phyloP scores from a whole-genome alignment of 2,329 filamentous ascomycete genomes.

The Fusarium veterinarium region DNA sequence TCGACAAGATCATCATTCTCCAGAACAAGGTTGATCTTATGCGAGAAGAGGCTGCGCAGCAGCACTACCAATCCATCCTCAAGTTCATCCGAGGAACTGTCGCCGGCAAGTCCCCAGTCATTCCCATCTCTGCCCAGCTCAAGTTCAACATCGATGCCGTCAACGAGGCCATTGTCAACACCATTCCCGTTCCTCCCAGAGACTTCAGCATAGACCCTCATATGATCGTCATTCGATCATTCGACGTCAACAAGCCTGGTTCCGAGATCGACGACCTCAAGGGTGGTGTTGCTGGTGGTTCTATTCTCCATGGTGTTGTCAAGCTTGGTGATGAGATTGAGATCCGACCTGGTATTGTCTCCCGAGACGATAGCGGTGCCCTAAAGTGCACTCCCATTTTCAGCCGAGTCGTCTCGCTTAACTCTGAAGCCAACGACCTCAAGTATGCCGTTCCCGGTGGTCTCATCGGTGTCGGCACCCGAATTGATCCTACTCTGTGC shows the following conservation, averaged over 20 bases:
- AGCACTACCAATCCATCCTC: slow-evolving; percentile 96
- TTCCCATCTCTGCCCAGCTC: slow-evolving; percentile 96
- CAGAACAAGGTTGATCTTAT: slow-evolving; percentile 99
- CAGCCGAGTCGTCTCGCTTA: slow-evolving; percentile 92
- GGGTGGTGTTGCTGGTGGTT: slow-evolving; percentile 97
- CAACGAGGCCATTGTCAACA: slow-evolving; percentile 94
- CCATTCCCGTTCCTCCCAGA: slow-evolving; percentile 89
- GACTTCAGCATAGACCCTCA: slow-evolving; percentile 94
- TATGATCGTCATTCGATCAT: slow-evolving; percentile 99
- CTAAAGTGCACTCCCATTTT: slow-evolving; percentile 98
- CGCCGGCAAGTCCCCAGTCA: slow-evolving; percentile 92
- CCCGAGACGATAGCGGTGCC: slow-evolving; percentile 90
- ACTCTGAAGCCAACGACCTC: slow-evolving; percentile 97
- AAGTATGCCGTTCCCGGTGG: slow-evolving; percentile 98
- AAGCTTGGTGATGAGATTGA: slow-evolving; percentile 99
- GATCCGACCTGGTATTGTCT: slow-evolving; percentile 98
- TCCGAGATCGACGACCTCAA: slow-evolving; percentile 98
- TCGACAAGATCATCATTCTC: slow-evolving; percentile 98
- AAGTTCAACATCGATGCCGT: slow-evolving; percentile 99
- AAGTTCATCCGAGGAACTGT: slow-evolving; percentile 99
- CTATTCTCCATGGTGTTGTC: slow-evolving; percentile 94
- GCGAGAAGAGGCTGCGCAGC: slow-evolving; percentile 91
- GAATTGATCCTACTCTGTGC: slow-evolving; percentile 97
- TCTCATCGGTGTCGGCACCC: slow-evolving; percentile 97
- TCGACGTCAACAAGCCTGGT: slow-evolving; percentile 99